Percentiles rank a stretch among this genome's conserved stretches.
phyloP scores from a whole-genome alignment of 1,284 basidiomycete species.

The Sanghuangporus weigelae region DNA sequence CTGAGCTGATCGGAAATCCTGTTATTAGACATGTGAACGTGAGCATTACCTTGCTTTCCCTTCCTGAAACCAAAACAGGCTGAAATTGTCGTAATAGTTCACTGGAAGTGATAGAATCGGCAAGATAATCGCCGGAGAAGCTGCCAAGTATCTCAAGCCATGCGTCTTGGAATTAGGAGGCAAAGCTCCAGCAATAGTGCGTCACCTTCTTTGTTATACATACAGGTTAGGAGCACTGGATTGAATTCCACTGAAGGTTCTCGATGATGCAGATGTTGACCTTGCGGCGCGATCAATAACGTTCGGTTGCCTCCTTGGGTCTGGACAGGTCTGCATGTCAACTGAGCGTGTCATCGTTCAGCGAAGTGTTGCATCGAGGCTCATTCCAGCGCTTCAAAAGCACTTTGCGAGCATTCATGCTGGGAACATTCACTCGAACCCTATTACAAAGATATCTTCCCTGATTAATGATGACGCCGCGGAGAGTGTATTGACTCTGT shows the following conservation, averaged over 20 bases:
- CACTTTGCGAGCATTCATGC: slow-evolving; percentile 33
- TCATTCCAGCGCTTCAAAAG: slow-evolving; percentile 33
- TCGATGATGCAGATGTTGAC: slow-evolving; percentile 56
- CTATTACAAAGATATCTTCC: slow-evolving; percentile 29
- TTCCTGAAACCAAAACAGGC: not conserved
- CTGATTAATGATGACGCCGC: slow-evolving; percentile 49
- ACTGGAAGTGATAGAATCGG: slow-evolving; percentile 70
- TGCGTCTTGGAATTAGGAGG: slow-evolving; percentile 72
- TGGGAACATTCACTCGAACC: slow-evolving; percentile 27
- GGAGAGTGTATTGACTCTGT: slow-evolving; percentile 41
- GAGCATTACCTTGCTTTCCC: slow-evolving; percentile 12
- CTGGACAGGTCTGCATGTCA: slow-evolving; percentile 70
- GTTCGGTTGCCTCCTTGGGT: slow-evolving; percentile 55
- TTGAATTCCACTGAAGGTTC: slow-evolving; percentile 35
- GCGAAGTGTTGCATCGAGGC: slow-evolving; percentile 30
- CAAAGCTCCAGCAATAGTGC: slow-evolving; percentile 66
- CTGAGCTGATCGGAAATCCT: slow-evolving; percentile 53
- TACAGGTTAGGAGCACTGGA: not conserved
- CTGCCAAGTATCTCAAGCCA: slow-evolving; percentile 70
- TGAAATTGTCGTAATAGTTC: slow-evolving; percentile 38
- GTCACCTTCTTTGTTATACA: slow-evolving; percentile 16
- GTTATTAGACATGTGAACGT: slow-evolving; percentile 43
- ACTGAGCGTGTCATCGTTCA: slow-evolving; percentile 64
- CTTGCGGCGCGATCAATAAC: slow-evolving; percentile 53
- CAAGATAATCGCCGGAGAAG: slow-evolving; percentile 63